Percentiles rank a stretch among this genome's conserved stretches.
phyloP scores from a whole-genome alignment of 1,284 basidiomycete genomes.

The Filobasidium uniguttulatum region DNA sequence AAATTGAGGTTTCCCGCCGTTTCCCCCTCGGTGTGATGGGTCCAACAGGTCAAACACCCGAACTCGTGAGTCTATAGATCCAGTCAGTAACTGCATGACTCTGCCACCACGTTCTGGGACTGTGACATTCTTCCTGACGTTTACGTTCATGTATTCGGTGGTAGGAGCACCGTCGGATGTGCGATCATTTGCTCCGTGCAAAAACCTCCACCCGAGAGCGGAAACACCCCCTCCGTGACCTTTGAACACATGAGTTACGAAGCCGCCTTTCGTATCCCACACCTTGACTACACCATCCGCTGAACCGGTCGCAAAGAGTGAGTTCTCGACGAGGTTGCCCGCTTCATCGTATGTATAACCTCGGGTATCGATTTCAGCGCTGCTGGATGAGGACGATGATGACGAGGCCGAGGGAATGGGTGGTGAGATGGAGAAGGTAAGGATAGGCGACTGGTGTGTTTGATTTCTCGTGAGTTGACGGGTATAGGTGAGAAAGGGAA shows the following conservation, averaged over 20 bases:
- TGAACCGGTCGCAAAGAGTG: conserved; percentile 84
- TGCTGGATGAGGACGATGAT: neutral
- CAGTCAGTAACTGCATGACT: conserved; percentile 68
- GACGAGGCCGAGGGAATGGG: neutral
- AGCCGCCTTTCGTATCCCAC: conserved; percentile 79
- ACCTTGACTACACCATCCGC: conserved; percentile 95
- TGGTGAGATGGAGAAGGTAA: conserved; percentile 65
- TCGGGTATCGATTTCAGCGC: conserved; percentile 55
- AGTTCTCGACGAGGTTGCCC: conserved; percentile 21
- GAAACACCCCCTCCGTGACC: conserved; percentile 94
- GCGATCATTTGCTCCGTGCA: neutral
- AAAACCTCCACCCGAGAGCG: conserved; percentile 49
- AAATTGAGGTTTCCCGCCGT: conserved; percentile 53
- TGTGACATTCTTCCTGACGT: conserved; percentile 26
- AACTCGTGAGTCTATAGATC: conserved; percentile 73
- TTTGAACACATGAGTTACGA: conserved; percentile 86
- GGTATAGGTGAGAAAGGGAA: conserved; percentile 41
- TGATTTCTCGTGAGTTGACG: conserved; percentile 60
- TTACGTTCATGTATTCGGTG: conserved; percentile 4
- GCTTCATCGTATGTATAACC: neutral
- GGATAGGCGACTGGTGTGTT: conserved; percentile 75
- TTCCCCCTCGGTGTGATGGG: conserved; percentile 22
- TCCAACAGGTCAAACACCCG: conserved; percentile 76
- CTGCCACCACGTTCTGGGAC: too few species aligned
- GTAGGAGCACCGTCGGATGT: conserved; percentile 28